Evolutionary conservation across 1,284 basidiomycete species (phyloP).

Genomic region (Dichomitus squalens): DNA sequence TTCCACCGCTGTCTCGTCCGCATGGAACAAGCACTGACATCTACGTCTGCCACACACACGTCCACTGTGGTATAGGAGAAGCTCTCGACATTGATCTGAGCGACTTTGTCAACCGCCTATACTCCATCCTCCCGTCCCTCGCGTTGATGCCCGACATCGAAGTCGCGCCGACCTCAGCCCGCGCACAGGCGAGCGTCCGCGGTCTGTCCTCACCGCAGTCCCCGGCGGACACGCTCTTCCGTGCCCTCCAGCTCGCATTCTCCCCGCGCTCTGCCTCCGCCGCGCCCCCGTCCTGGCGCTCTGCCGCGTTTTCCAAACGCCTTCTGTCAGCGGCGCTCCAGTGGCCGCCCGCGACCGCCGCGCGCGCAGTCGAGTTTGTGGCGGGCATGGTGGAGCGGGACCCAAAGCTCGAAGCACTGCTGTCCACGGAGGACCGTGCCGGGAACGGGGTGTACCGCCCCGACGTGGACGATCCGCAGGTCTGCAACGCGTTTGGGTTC

Average conservation of each 20-base stretch:
- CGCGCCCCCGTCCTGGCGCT: constrained; percentile 73
- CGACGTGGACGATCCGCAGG: constrained; percentile 85
- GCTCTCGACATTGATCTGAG: constrained; percentile 93
- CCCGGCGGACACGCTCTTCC: constrained; percentile 81
- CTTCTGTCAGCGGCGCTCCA: constrained; percentile 79
- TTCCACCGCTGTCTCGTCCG: background rate
- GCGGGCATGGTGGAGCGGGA: constrained; percentile 74
- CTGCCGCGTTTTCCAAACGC: constrained; percentile 92
- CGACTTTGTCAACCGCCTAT: constrained; percentile 85
- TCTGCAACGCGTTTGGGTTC: constrained; percentile 75
- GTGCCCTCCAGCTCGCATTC: constrained; percentile 81
- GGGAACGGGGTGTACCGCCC: constrained; percentile 82
- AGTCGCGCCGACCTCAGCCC: constrained; percentile 30
- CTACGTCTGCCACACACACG: background rate
- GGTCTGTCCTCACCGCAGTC: constrained; percentile 36
- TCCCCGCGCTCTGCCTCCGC: constrained; percentile 59
- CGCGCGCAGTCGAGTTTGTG: constrained; percentile 77
- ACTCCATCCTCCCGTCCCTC: constrained; percentile 67
- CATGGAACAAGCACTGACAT: background rate
- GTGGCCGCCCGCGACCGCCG: constrained; percentile 71
- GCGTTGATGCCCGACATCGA: constrained; percentile 58
- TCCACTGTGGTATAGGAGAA: constrained; percentile 61
- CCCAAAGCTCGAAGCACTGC: constrained; percentile 78
- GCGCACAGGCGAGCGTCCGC: constrained; percentile 27
- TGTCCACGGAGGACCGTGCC: constrained; percentile 85